Evolutionary conservation across 768 basidiomycete genomes (phyloP).

Genomic region (Phlebiopsis flavidoalba): DNA sequence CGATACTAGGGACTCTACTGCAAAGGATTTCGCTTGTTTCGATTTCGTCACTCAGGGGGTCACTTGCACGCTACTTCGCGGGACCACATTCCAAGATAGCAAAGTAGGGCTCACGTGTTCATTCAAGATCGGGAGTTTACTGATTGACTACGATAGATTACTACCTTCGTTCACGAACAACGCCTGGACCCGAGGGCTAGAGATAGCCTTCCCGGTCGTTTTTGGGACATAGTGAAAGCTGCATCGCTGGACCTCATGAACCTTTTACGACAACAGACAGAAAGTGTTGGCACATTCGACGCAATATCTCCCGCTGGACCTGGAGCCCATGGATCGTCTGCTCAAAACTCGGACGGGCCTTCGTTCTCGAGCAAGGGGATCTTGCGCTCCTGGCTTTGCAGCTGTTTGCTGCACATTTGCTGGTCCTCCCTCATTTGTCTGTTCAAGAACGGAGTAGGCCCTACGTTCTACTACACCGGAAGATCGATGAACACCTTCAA

Average conservation of each 20-base stretch:
- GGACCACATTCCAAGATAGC: slow-evolving; percentile 55
- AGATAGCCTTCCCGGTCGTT: slow-evolving; percentile 2
- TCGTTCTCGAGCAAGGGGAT: neutral
- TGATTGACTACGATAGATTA: slow-evolving; percentile 35
- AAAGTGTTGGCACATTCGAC: neutral
- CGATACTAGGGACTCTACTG: neutral
- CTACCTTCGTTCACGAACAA: slow-evolving; percentile 50
- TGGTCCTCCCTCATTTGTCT: slow-evolving; percentile 33
- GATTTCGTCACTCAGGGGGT: slow-evolving; percentile 44
- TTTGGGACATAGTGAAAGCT: slow-evolving; percentile 15
- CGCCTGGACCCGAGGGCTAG: slow-evolving; percentile 18
- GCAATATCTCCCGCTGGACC: neutral
- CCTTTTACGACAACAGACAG: slow-evolving; percentile 5
- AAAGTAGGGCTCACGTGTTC: slow-evolving; percentile 37
- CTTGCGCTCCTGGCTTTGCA: slow-evolving; percentile 24
- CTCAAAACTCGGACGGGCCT: neutral
- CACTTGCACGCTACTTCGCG: slow-evolving; percentile 46
- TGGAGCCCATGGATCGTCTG: neutral
- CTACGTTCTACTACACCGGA: slow-evolving; percentile 1
- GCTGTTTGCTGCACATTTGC: slow-evolving; percentile 33
- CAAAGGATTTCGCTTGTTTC: slow-evolving; percentile 49
- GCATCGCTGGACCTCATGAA: slow-evolving; percentile 12
- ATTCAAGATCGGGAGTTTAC: neutral
- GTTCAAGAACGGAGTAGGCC: slow-evolving; percentile 35
- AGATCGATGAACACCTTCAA: slow-evolving; percentile 29